Conservation (phyloP, 176 grass and related monocot species). For the Eleusine coracana region DNA sequence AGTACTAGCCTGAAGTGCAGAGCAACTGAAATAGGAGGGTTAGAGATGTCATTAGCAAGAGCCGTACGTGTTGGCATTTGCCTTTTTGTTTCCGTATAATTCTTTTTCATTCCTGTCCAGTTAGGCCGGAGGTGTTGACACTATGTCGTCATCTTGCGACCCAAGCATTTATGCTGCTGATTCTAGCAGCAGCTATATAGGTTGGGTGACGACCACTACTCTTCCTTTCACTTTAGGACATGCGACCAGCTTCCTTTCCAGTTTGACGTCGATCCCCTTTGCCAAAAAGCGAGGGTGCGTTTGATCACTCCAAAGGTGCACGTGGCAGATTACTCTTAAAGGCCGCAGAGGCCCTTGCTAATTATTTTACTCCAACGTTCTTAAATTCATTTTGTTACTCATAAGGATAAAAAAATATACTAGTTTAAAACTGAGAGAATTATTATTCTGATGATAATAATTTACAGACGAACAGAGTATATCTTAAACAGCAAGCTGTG, state of each 20-base stretch:
- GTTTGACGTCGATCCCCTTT: background rate
- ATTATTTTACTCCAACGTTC: too few species aligned
- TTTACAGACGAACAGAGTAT: too few species aligned
- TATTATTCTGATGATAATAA: too few species aligned
- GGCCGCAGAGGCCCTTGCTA: background rate
- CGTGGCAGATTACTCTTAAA: background rate
- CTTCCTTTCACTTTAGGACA: background rate
- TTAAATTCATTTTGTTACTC: too few species aligned
- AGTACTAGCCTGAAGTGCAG: too few species aligned
- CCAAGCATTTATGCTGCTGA: background rate
- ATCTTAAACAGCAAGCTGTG: too few species aligned
- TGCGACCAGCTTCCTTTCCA: background rate
- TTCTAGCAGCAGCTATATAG: background rate
- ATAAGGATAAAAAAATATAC: too few species aligned
- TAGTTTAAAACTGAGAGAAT: too few species aligned
- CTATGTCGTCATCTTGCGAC: conserved; percentile 36
- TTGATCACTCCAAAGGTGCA: background rate
- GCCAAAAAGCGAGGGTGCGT: background rate
- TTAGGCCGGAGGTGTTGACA: conserved; percentile 30
- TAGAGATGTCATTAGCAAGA: background rate
- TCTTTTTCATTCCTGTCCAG: background rate
- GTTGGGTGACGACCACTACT: too few species aligned
- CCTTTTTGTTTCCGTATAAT: background rate
- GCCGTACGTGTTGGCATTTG: background rate
- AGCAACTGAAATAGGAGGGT: too few species aligned